A percentile compares a stretch with the other conserved stretches of the same genome.
Conservation (phyloP, 1,284 basidiomycete genomes). For the Cryptococcus amylolentus region DNA sequence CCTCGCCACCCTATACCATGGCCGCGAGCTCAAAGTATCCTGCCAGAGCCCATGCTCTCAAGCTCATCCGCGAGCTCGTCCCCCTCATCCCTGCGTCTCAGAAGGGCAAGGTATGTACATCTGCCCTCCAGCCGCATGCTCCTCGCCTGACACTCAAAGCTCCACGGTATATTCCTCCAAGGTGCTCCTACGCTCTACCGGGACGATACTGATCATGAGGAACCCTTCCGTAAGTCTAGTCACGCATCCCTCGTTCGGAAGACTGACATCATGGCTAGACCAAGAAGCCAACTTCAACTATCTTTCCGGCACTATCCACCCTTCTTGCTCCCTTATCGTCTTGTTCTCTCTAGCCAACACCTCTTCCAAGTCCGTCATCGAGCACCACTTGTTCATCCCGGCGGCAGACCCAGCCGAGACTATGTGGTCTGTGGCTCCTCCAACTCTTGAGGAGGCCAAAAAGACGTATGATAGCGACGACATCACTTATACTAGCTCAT, state of each 20-base stretch:
- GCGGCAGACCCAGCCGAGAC: conserved; percentile 66
- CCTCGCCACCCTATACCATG: background rate
- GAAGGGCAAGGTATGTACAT: conserved; percentile 25
- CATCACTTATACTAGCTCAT: conserved; percentile 55
- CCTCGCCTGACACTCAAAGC: conserved; percentile 9
- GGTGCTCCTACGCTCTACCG: conserved; percentile 59
- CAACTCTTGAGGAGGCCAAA: conserved; percentile 60
- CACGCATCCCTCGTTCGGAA: background rate
- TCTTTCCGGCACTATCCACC: conserved; percentile 71
- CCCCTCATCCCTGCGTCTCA: conserved; percentile 27
- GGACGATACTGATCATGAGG: conserved; percentile 84
- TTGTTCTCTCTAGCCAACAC: conserved; percentile 51
- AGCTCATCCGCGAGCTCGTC: conserved; percentile 35
- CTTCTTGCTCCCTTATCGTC: conserved; percentile 65
- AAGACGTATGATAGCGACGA: conserved; percentile 59
- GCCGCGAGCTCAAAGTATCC: conserved; percentile 24
- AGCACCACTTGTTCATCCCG: conserved; percentile 68
- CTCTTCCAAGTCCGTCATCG: conserved; percentile 11
- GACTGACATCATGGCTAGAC: conserved; percentile 20
- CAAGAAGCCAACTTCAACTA: conserved; percentile 86
- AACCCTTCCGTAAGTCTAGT: conserved; percentile 60
- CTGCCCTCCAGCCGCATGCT: background rate
- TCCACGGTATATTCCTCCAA: conserved; percentile 48
- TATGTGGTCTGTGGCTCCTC: conserved; percentile 83
- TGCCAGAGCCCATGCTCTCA: conserved; percentile 41